Evolutionary conservation across 495 filamentous ascomycete species (phyloP).

Genomic region (Rusavskia elegans): DNA sequence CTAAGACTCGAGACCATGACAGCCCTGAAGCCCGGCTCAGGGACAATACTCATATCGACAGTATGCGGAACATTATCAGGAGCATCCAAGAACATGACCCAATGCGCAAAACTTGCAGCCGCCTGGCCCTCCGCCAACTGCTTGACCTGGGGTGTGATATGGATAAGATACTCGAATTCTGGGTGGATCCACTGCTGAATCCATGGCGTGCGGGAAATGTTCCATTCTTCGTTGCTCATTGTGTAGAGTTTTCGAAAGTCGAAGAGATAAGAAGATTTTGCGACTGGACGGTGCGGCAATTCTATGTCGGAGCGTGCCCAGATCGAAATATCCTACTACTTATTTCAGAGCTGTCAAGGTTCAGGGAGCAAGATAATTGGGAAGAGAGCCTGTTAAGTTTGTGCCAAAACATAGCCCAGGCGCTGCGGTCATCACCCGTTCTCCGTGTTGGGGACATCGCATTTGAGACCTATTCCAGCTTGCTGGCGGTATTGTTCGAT

Average conservation of each 20-base stretch:
- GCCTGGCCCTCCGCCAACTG: conserved; percentile 24
- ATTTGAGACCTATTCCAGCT: not conserved
- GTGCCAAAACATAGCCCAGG: conserved; percentile 2
- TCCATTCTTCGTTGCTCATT: conserved; percentile 14
- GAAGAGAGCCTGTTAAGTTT: not conserved
- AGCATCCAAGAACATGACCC: not conserved
- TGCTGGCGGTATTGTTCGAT: not conserved
- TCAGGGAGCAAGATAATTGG: not conserved
- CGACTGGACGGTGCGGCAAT: conserved; percentile 18
- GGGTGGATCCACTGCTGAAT: conserved; percentile 29
- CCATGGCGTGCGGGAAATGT: conserved; percentile 23
- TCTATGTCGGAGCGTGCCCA: conserved; percentile 24
- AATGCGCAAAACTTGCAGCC: conserved; percentile 17
- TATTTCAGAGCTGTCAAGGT: conserved; percentile 14
- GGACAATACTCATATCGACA: not conserved
- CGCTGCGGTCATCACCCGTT: conserved; percentile 2
- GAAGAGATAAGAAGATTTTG: conserved; percentile 11
- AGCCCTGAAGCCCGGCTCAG: not conserved
- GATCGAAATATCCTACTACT: conserved; percentile 22
- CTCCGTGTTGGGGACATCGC: conserved; percentile 1
- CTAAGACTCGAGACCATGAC: not conserved
- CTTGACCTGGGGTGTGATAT: conserved; percentile 9
- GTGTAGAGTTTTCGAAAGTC: not conserved
- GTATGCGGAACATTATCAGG: not conserved
- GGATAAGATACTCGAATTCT: conserved; percentile 21